Percentiles rank a stretch among this genome's conserved stretches.
phyloP scores from a whole-genome alignment of 1,139 yeast species.

The Yamadazyma buinensis region DNA sequence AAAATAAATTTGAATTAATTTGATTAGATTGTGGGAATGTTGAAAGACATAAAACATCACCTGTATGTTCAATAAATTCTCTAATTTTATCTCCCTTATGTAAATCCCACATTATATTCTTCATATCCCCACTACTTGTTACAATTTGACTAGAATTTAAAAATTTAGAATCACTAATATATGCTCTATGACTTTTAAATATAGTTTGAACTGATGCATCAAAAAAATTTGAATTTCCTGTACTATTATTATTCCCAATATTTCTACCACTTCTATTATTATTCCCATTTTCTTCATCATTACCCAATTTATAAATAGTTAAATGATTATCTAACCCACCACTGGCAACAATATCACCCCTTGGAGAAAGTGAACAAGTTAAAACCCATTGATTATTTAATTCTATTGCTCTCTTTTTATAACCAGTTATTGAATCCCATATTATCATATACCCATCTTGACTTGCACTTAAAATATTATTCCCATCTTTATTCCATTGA shows the following conservation, averaged over 20 bases:
- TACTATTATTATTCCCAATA: not conserved
- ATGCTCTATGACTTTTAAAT: conserved; percentile 79
- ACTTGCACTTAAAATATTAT: conserved; percentile 63
- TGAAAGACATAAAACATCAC: conserved; percentile 67
- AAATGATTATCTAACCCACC: conserved; percentile 84
- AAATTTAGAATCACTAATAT: conserved; percentile 73
- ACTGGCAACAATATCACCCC: conserved; percentile 62
- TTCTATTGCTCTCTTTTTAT: conserved; percentile 66
- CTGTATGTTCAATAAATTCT: conserved; percentile 71
- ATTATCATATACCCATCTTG: conserved; percentile 84
- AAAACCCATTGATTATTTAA: conserved; percentile 77
- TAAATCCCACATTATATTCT: conserved; percentile 79
- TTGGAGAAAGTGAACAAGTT: conserved; percentile 69
- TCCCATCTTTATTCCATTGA: conserved; percentile 64
- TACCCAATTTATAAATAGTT: conserved; percentile 54
- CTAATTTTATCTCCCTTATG: conserved; percentile 50
- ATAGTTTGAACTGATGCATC: conserved; percentile 38
- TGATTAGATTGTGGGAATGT: conserved; percentile 22
- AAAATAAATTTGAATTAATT: conserved; percentile 36
- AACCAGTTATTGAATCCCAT: conserved; percentile 79
- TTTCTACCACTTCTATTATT: not conserved
- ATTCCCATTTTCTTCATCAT: not conserved
- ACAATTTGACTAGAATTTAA: conserved; percentile 48
- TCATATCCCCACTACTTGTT: conserved; percentile 82
- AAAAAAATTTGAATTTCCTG: conserved; percentile 1